Evolutionary conservation across 208 protist genomes (phyloP).

Genomic region (Crithidia brevicula): DNA sequence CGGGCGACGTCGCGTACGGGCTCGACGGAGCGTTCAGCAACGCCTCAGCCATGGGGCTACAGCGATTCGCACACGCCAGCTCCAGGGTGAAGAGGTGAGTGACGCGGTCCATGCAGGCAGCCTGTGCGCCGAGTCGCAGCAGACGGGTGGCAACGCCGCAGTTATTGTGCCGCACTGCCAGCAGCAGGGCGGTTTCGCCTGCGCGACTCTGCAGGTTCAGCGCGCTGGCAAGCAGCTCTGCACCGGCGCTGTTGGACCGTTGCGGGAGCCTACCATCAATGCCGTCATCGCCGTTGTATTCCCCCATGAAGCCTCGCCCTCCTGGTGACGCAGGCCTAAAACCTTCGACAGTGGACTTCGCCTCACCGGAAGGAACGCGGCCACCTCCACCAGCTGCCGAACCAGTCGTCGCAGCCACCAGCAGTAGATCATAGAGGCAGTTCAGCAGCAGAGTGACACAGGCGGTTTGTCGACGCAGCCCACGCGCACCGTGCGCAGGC

Average conservation of each 20-base stretch:
- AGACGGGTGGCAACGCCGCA: constrained; percentile 57
- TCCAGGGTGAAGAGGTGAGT: constrained; percentile 71
- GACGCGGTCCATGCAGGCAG: constrained; percentile 68
- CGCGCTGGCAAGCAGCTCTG: constrained; percentile 39
- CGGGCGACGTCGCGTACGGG: constrained; percentile 46
- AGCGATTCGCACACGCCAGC: constrained; percentile 73
- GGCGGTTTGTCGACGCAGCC: constrained; percentile 24
- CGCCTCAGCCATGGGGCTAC: constrained; percentile 54
- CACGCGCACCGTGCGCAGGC: background rate
- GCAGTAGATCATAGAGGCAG: constrained; percentile 42
- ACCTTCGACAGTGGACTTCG: background rate
- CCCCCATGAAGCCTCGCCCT: background rate
- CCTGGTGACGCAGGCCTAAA: background rate
- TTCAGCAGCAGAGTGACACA: constrained; percentile 51
- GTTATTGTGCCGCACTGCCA: constrained; percentile 66
- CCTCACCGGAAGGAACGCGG: background rate
- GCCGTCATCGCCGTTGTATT: background rate
- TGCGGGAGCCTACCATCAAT: background rate
- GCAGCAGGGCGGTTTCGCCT: constrained; percentile 72
- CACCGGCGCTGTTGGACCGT: background rate
- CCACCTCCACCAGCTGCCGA: background rate
- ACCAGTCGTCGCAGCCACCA: constrained; percentile 2
- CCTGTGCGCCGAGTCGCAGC: constrained; percentile 63
- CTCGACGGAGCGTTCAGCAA: constrained; percentile 33
- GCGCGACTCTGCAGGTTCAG: constrained; percentile 67